These are phyloP conservation scores for Pleurotus pulmonarius DNA, from an alignment of 768 basidiomycete species.

Conservation along the genomic window DNA sequence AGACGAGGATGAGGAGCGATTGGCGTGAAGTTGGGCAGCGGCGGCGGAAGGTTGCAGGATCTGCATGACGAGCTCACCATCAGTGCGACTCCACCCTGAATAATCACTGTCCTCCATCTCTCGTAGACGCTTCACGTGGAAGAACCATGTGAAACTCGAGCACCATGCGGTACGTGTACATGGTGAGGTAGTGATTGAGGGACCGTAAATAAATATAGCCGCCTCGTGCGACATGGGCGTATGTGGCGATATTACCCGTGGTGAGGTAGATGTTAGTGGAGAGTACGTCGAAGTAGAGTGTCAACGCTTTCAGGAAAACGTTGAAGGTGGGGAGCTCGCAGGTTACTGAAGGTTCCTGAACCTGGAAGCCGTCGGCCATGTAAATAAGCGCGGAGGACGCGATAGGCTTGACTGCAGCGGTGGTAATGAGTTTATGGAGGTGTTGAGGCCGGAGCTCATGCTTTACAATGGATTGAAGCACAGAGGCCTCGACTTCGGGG, in stretches of 20 bases:
- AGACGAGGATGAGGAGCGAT: too few relatives aligned
- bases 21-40: background rate
- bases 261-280: too few relatives aligned
- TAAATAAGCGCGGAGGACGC: background rate
- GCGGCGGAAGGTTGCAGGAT: background rate
- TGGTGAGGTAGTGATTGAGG: background rate
- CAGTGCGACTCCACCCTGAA: background rate
- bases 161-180: background rate
- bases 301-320: too few relatives aligned
- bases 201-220: background rate
- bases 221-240: background rate
- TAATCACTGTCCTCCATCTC: background rate
- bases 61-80: background rate
- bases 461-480: background rate
- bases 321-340: too few relatives aligned
- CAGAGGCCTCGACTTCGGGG: background rate
- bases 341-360: too few relatives aligned
- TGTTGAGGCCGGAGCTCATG: background rate
- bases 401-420: background rate
- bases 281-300: too few relatives aligned
- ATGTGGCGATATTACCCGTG: too few relatives aligned
- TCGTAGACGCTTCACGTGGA: background rate
- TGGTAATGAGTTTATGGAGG: background rate
- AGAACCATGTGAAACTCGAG: conserved; percentile 1
- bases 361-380: background rate